Evolutionary conservation across 2,329 filamentous ascomycete genomes (phyloP), one percentile per base, ranked within the genome.

Genomic region (Aspergillus fructus): DNA sequence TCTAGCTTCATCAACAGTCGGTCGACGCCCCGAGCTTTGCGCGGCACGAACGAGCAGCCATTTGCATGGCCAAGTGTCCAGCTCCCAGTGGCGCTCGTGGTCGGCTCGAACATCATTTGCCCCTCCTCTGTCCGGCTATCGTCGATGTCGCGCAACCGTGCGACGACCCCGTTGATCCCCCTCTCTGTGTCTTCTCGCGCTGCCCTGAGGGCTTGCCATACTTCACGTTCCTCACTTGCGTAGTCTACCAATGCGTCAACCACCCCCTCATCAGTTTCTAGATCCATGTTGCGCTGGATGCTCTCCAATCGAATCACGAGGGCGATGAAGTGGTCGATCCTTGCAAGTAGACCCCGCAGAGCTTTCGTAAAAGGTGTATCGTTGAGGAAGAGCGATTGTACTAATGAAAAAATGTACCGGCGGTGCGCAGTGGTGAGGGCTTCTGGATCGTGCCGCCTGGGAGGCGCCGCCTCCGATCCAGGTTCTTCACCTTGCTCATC

Each of bases 1-100:
- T 96, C 92, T 66, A 97, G 78, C 78, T 96, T 96, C 91, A 96
- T 96, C 70, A 97, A 74, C 69, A 97, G 75, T 58, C 90, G 81
- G 76, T 96, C 91, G 46, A 97, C 85, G 1, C 91, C 90, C 0
- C 90, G 90, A 3, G 91, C 84, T 59, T 89, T 86, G 60, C 85
- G 82, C 1, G 91, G 89, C 30, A 87, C 81, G 71, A 90, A 96
- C 60, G 74, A 68, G 37, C 59, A 39, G 34, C 51, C 58, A 24
- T 69, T 69, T 11, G 67, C 68, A 15, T 68, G 64, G 37, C 70
- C 69, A n/a, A 62, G 63, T 13, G 60, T 43, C 48, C 67, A 71
- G 53, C 65, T 67, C 23, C 64, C 64, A 40, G 66, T 34, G 70
- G 74, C 30, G 70, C 74, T 60, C n/a, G 56, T 62, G 24, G 62